A percentile compares a stretch with the other conserved stretches of the same genome.
phyloP scores from a whole-genome alignment of 2,329 filamentous ascomycete species.

The Alternaria sp. region DNA sequence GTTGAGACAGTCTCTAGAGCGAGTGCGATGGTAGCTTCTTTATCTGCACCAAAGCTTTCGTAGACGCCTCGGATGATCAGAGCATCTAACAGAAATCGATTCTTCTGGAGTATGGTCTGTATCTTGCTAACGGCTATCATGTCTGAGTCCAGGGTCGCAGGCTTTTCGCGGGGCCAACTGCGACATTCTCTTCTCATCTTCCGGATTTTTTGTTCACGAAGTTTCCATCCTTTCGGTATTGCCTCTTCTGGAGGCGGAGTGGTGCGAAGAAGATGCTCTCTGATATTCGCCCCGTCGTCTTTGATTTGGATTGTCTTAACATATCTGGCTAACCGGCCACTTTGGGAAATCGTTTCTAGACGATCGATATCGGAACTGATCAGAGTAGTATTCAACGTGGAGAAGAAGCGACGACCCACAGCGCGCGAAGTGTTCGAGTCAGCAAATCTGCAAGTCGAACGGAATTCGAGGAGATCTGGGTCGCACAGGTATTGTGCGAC shows the following conservation, averaged over 20 bases:
- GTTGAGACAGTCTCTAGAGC: not conserved
- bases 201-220: not conserved
- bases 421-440: not conserved
- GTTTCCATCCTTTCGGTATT: not conserved
- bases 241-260: no score
- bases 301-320: not conserved
- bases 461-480: no score
- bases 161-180: not conserved
- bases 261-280: not conserved
- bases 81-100: not conserved
- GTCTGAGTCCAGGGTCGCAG: not conserved
- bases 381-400: not conserved
- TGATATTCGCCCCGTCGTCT: not conserved
- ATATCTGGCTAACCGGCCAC: not conserved
- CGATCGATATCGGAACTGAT: not conserved
- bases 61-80: not conserved
- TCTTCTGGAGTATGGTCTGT: not conserved
- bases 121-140: not conserved
- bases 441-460: not conserved
- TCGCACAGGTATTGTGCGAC: not conserved
- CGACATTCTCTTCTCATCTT: not conserved
- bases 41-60: not conserved
- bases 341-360: not conserved
- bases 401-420: not conserved
- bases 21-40: not conserved